Base-by-base conservation (phyloP, 2,329 filamentous ascomycete species). In the Rhytidhysteron rufulum region DNA sequence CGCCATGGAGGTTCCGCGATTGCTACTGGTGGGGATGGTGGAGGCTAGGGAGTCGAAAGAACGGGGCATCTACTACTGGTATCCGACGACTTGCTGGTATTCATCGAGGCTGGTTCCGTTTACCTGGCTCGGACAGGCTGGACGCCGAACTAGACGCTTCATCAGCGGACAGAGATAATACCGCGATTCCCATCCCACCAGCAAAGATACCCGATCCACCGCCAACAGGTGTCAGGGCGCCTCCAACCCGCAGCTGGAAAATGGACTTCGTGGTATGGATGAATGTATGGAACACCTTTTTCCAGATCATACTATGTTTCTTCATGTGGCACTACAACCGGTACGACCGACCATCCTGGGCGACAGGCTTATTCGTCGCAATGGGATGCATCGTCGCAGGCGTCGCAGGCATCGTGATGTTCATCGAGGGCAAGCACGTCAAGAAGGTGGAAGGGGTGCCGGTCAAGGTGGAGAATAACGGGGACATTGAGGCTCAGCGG, bases 301-400 rank as follows among this genome's bases (percentile, higher is more conserved):
- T 93, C 32, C 89, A 95, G 62, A 75, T 75, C 29, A 74, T 80
- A 15, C 73, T 95, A 2, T 85, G 81, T 7, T 83, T 78, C 3
- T 85, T 88, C 67, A 94, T 95, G 88, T 94, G 86, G 86, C 82
- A 79, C 2, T 72, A 86, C 65, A 85, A 87, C 57, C 72, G 86
- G 16, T 83, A 82, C 54, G 68, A 84, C 17, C 73, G 88, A n/a
- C 87, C 88, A 0, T 77, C 78, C 17, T 94, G 87, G 87, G 78
- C 82, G 9, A 90, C 86, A 0, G 88, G 87, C 1, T 65, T 89
- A 0, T 88, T 93, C 56, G 84, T 95, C 15, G 85, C 78, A 2
- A 58, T 91, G 5, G 88, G 81, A 3, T 89, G 82, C 55, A 72
- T 82, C 16, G 80, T 85, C 4, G 84, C 83, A 6, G 84, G 75